Base-by-base conservation (phyloP, 208 protist species). In the Wallacemonas rigidus region DNA sequence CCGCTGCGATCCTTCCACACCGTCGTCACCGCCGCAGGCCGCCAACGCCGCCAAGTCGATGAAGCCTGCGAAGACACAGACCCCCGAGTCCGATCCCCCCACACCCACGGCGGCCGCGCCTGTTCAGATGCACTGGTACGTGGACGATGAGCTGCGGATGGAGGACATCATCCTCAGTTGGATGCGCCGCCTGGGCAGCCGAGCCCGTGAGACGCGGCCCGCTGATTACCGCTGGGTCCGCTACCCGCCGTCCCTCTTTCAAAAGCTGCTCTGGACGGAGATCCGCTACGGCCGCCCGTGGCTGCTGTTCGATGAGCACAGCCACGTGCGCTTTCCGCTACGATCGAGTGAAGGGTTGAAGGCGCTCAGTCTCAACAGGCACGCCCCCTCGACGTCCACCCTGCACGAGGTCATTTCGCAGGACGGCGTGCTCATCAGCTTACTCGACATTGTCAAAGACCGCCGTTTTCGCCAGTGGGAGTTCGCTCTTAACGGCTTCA, bases 111-210 rank as follows among this genome's bases (percentile, higher is more conserved):
- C 26, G 26, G 26, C 26, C 26, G 26, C 26, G 26, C 26, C 26
- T 26, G 26, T 0, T 26, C 26, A 26, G 51, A 15, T 76, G 39
- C 73, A 71, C 69, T 89, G 83, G 83, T 84, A 86, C 55, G 65
- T 86, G 14, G 83, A 86, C 60, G 69, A 75, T 51, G 38, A 8
- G 39, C 55, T 89, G 38, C 77, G 68, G 0, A 75, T 80, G 45
- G 83, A 86, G 73, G 83, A 89, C 57, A 39, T 86, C 35, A 70
- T 80, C 4, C 40, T 89, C 58, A 74, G 74, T 26, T 89, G 83
- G 83, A 89, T 89, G 80, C 80, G 80, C 2, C 79, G 80, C 9
- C 68, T 89, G 15, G 69, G 75, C 8, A 69, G 77, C 11, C 74
- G 77, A 26, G 83, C 83, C 14, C 76, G 83, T 6, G 83, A 86